A percentile compares a stretch with the other conserved stretches of the same genome.
These are phyloP conservation scores for Blastosporella zonata DNA, from an alignment of 1,284 basidiomycete genomes.

Conservation along the genomic window DNA sequence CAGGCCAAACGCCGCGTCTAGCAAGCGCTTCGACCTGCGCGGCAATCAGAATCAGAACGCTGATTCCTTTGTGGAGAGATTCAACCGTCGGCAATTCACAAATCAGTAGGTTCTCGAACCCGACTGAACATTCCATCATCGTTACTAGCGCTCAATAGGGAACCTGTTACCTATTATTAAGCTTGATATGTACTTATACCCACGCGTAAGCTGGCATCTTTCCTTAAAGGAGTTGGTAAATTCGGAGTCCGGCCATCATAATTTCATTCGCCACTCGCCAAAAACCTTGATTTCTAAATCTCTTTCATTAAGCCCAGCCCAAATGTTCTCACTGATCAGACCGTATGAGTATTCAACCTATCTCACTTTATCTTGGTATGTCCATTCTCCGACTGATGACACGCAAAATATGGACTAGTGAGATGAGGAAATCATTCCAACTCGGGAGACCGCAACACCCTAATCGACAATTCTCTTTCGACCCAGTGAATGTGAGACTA, in stretches of 20 bases:
- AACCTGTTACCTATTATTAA: not conserved
- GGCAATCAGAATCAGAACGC: not conserved
- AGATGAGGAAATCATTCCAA: too few species aligned
- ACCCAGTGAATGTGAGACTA: too few species aligned
- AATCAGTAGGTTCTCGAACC: not conserved
- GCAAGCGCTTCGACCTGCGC: too few species aligned
- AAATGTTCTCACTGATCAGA: too few species aligned
- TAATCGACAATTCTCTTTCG: too few species aligned
- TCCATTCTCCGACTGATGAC: not conserved
- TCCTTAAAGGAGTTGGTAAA: too few species aligned
- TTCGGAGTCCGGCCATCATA: not conserved
- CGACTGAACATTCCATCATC: not conserved
- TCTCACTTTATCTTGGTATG: too few species aligned
- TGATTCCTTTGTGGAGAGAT: not conserved
- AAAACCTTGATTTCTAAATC: not conserved
- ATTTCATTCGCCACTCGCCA: slow-evolving; percentile 8
- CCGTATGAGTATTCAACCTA: slow-evolving; percentile 3
- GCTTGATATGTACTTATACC: too few species aligned
- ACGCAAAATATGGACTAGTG: too few species aligned
- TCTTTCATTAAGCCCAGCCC: not conserved
- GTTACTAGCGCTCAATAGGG: not conserved
- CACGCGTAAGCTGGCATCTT: too few species aligned
- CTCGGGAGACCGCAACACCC: too few species aligned
- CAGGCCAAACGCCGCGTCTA: too few species aligned
- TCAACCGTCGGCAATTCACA: not conserved